A percentile compares a stretch with the other conserved stretches of the same genome.
Evolutionary conservation across 768 basidiomycete species (phyloP).

Genomic region (Amanita rimosa): DNA sequence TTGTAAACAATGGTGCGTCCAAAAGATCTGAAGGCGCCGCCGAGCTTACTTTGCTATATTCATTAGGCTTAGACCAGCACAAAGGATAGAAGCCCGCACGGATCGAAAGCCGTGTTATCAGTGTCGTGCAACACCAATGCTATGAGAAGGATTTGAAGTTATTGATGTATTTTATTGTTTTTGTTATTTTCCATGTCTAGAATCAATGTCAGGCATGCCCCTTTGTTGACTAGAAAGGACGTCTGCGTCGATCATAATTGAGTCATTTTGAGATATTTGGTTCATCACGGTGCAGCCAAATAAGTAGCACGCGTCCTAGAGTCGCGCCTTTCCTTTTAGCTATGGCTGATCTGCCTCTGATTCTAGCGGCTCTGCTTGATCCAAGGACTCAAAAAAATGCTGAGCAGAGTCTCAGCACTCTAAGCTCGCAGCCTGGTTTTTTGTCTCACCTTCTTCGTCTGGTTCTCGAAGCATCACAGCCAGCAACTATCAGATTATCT

Average conservation of each 20-base stretch:
- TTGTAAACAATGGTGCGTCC: constrained; percentile 28
- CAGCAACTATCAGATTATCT: constrained; percentile 67
- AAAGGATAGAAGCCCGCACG: constrained; percentile 11
- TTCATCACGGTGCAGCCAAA: not conserved
- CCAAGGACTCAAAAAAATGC: constrained; percentile 68
- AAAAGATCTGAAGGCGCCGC: not conserved
- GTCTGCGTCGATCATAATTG: not conserved
- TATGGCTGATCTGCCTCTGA: constrained; percentile 59
- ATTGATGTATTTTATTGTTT: not conserved
- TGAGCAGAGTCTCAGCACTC: constrained; percentile 59
- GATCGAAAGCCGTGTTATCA: constrained; percentile 11
- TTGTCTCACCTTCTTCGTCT: constrained; percentile 68
- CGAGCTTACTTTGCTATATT: not conserved
- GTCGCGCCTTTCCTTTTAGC: not conserved
- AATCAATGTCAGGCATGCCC: constrained; percentile 1
- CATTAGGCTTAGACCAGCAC: constrained; percentile 18
- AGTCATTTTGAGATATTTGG: too few species aligned
- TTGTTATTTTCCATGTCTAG: not conserved
- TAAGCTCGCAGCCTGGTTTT: constrained; percentile 71
- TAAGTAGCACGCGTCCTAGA: constrained; percentile 4
- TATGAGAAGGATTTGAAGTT: not conserved
- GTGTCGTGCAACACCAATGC: constrained; percentile 3
- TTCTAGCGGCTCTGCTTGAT: constrained; percentile 64
- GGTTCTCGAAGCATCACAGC: constrained; percentile 56
- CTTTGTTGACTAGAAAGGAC: not conserved